A percentile compares a stretch with the other conserved stretches of the same genome.
Evolutionary conservation across 1,284 basidiomycete species (phyloP).

Genomic region (Tilletia horrida): DNA sequence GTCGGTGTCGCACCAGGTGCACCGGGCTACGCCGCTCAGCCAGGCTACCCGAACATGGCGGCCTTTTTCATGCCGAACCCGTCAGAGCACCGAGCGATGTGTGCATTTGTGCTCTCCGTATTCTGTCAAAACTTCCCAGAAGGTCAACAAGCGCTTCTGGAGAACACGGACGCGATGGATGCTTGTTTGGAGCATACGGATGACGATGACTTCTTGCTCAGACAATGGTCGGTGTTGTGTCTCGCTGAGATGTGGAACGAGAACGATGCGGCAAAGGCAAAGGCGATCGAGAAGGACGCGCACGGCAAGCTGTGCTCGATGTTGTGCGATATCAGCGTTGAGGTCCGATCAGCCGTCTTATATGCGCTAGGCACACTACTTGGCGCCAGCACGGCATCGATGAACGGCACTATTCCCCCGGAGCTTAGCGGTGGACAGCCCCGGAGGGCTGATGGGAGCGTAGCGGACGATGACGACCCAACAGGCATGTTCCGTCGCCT

Average conservation of each 20-base stretch:
- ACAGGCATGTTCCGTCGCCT: conserved; percentile 23
- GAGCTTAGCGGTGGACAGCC: conserved; percentile 14
- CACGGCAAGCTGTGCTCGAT: conserved; percentile 82
- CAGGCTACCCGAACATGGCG: conserved; percentile 2
- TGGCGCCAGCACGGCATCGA: conserved; percentile 62
- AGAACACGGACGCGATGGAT: conserved; percentile 76
- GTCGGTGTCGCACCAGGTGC: conserved; percentile 27
- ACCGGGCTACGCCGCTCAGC: conserved; percentile 57
- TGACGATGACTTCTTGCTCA: conserved; percentile 83
- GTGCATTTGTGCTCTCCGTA: conserved; percentile 91
- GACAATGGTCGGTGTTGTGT: conserved; percentile 91
- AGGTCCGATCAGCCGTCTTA: conserved; percentile 85
- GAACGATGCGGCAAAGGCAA: conserved; percentile 83
- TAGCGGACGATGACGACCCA: conserved; percentile 16
- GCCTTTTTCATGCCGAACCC: conserved; percentile 71
- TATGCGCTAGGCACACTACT: conserved; percentile 91
- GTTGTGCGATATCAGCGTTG: conserved; percentile 82
- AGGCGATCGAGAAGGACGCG: conserved; percentile 74
- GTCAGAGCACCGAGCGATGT: conserved; percentile 97
- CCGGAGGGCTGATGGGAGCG: too few relatives aligned
- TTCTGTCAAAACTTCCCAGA: conserved; percentile 81
- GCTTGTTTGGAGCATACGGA: conserved; percentile 76
- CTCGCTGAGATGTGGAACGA: conserved; percentile 93
- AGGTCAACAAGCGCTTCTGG: conserved; percentile 82
- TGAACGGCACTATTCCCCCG: conserved; percentile 1